phyloP scores from a whole-genome alignment of 2,329 filamentous ascomycete species.

The Fonsecaea monophora region DNA sequence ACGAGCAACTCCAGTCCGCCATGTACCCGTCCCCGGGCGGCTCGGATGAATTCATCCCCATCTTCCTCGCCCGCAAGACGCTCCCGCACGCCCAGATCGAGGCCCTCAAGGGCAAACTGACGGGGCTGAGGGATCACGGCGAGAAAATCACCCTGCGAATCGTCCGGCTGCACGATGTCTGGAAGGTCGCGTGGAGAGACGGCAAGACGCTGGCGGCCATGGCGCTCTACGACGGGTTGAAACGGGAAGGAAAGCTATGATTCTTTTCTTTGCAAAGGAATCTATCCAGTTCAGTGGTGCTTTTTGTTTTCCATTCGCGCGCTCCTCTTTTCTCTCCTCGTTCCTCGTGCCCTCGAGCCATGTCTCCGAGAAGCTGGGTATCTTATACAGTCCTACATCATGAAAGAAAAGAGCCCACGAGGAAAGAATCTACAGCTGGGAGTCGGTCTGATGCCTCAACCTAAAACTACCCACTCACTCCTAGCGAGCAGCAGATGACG shows the following conservation, averaged over 20 bases:
- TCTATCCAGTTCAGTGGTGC: neutral
- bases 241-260: conserved; percentile 29
- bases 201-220: conserved; percentile 63
- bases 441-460: neutral
- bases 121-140: conserved; percentile 59
- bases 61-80: conserved; percentile 63
- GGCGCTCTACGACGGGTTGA: conserved; percentile 56
- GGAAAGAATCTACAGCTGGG: neutral
- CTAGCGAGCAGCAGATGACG: conserved; percentile 5
- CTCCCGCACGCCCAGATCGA: conserved; percentile 57
- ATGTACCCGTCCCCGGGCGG: conserved; percentile 63
- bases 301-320: neutral
- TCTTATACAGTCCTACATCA: conserved; percentile 14
- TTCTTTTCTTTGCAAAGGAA: neutral
- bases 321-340: neutral
- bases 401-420: neutral
- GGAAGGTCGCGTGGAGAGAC: conserved; percentile 62
- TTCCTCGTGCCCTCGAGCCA: neutral
- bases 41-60: conserved; percentile 65
- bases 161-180: conserved; percentile 58
- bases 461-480: neutral
- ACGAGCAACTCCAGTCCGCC: conserved; percentile 51
- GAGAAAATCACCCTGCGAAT: conserved; percentile 67
- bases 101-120: conserved; percentile 59
- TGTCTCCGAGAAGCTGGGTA: conserved; percentile 10